Evolutionary conservation across 1,139 yeast species (phyloP).

Genomic region (Scheffersomyces quercinus): DNA sequence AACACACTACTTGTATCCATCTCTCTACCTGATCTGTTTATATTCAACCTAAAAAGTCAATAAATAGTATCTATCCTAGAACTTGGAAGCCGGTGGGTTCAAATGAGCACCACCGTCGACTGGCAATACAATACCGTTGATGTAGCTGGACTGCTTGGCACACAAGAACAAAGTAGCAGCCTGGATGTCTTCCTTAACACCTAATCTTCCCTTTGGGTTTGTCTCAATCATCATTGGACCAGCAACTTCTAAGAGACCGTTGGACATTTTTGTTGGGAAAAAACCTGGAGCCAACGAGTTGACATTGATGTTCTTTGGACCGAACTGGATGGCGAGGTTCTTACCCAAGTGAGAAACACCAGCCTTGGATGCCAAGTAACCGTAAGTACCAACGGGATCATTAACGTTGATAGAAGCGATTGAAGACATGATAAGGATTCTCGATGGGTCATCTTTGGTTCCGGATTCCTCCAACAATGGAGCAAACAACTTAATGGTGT

Average conservation of each 20-base stretch:
- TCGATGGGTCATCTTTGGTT: conserved; percentile 58
- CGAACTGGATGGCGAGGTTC: conserved; percentile 62
- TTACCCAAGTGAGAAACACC: conserved; percentile 74
- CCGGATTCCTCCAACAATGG: conserved; percentile 61
- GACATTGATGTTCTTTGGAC: conserved; percentile 66
- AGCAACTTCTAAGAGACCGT: conserved; percentile 56
- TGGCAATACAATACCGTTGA: conserved; percentile 74
- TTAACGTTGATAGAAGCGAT: conserved; percentile 48
- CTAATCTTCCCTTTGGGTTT: conserved; percentile 70
- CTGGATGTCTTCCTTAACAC: conserved; percentile 61
- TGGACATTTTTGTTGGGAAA: conserved; percentile 76
- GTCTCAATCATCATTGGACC: conserved; percentile 51
- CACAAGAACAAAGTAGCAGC: conserved; percentile 60
- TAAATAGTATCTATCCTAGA: neutral
- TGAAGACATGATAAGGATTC: conserved; percentile 70
- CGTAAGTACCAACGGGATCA: conserved; percentile 59
- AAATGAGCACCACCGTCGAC: conserved; percentile 66
- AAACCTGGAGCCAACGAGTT: conserved; percentile 78
- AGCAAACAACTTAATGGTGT: conserved; percentile 60
- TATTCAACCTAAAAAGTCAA: neutral
- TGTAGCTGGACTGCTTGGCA: conserved; percentile 59
- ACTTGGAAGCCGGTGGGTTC: neutral
- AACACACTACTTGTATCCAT: too few species aligned
- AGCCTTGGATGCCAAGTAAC: conserved; percentile 76
- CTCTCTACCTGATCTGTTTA: conserved; percentile 4